These are phyloP conservation scores for Sicyos baderoa DNA, from an alignment of 306 rosid species.

Conservation along the genomic window DNA sequence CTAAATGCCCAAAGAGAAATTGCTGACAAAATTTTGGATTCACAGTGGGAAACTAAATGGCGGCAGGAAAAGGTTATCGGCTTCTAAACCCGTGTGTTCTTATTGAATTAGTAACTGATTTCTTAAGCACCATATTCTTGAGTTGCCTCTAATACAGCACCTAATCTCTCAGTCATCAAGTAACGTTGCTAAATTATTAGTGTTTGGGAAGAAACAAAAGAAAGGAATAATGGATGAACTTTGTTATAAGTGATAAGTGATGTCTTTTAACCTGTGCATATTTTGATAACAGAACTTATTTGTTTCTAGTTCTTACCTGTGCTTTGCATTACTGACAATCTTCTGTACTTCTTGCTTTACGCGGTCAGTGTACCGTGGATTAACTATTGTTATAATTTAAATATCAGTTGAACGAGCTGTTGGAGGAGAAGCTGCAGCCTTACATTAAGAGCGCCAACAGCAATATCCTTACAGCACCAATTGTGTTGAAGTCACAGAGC, in stretches of 20 bases:
- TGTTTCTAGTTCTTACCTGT: neutral
- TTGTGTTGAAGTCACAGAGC: constrained; percentile 44
- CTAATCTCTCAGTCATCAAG: neutral
- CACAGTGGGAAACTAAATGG: constrained; percentile 92
- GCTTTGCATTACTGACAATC: neutral
- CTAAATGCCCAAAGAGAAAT: constrained; percentile 92
- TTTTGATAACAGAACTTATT: neutral
- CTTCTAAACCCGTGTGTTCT: constrained; percentile 12
- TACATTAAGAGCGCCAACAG: constrained; percentile 42
- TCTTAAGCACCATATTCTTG: neutral
- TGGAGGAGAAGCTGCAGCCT: constrained; percentile 73
- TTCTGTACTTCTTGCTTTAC: neutral
- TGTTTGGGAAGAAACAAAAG: no score
- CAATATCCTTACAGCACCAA: constrained; percentile 57
- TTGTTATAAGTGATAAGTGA: neutral
- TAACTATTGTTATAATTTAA: constrained; percentile 17
- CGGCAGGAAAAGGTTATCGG: constrained; percentile 73
- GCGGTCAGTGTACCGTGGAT: neutral
- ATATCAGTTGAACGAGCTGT: constrained; percentile 66
- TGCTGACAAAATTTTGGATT: constrained; percentile 74
- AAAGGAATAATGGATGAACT: neutral
- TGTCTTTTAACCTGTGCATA: neutral
- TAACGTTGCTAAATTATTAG: neutral
- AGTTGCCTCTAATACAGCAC: neutral
- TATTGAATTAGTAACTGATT: neutral